Conservation (phyloP, 169 alveolate genomes). For the Eimeria zaria region DNA sequence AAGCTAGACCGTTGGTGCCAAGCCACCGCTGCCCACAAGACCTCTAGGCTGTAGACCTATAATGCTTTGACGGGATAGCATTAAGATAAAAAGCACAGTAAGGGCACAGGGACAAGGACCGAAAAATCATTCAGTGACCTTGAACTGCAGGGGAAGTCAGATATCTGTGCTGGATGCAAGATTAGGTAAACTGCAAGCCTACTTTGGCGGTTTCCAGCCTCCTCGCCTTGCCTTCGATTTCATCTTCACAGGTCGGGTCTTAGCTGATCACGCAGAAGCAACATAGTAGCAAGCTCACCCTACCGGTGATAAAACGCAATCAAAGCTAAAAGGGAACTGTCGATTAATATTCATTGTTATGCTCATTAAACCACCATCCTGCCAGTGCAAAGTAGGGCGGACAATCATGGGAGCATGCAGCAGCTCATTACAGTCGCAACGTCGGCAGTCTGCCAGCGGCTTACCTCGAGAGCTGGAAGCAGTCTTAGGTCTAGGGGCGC, state of each 20-base stretch:
- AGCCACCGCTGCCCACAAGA: background rate
- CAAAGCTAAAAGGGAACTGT: background rate
- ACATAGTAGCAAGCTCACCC: background rate
- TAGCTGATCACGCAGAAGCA: background rate
- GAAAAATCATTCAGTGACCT: background rate
- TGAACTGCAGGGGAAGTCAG: background rate
- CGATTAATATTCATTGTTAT: background rate
- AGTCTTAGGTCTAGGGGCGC: background rate
- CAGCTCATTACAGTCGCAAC: background rate
- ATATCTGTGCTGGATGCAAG: background rate
- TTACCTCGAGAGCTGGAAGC: background rate
- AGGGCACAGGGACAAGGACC: no score
- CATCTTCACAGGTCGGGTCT: background rate
- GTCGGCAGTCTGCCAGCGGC: background rate
- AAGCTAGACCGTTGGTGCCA: background rate
- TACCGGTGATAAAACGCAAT: background rate
- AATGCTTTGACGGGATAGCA: background rate
- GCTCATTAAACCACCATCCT: background rate
- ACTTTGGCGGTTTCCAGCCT: conserved; percentile 76
- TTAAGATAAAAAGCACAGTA: background rate
- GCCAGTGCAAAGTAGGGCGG: background rate
- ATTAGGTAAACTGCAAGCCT: background rate
- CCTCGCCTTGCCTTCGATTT: conserved; percentile 47
- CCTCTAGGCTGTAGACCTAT: background rate
- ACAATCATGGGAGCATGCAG: background rate